A percentile compares a stretch with the other conserved stretches of the same genome.
Conservation (phyloP, 257 asterid genomes). For the Solanum appendiculatum region DNA sequence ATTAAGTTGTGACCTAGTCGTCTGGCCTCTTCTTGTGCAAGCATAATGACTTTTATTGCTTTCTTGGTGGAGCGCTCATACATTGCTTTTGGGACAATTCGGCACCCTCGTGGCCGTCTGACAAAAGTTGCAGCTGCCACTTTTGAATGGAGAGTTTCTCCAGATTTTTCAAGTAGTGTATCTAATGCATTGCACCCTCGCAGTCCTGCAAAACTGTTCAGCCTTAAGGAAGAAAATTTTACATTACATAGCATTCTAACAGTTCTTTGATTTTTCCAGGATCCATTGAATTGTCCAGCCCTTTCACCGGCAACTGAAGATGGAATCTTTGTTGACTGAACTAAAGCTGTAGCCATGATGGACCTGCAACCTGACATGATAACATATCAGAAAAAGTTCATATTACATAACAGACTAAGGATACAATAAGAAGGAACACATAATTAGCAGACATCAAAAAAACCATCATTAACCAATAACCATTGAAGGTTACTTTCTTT, state of each 20-base stretch:
- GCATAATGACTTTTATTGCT: constrained; percentile 92
- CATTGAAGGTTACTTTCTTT: neutral
- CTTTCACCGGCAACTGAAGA: constrained; percentile 42
- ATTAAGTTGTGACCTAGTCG: constrained; percentile 88
- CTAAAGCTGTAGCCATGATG: constrained; percentile 58
- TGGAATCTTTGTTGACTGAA: constrained; percentile 53
- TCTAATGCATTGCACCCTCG: constrained; percentile 66
- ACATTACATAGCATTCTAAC: constrained; percentile 45
- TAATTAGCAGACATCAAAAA: neutral
- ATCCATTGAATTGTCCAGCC: constrained; percentile 39
- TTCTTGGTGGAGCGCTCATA: constrained; percentile 88
- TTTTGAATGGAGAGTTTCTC: constrained; percentile 51
- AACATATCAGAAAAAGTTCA: neutral
- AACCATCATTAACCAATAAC: neutral
- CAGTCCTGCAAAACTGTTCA: constrained; percentile 52
- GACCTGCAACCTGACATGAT: constrained; percentile 23
- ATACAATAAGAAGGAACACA: neutral
- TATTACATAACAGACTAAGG: neutral
- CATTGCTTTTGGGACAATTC: constrained; percentile 67
- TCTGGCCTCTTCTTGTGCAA: constrained; percentile 96
- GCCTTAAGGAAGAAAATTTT: constrained; percentile 22
- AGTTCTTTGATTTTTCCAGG: constrained; percentile 27
- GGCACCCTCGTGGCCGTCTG: constrained; percentile 28
- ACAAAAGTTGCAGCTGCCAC: constrained; percentile 33
- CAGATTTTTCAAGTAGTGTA: constrained; percentile 25